phyloP scores from a whole-genome alignment of 306 rosid species.

The Trichosanthes truncata region DNA sequence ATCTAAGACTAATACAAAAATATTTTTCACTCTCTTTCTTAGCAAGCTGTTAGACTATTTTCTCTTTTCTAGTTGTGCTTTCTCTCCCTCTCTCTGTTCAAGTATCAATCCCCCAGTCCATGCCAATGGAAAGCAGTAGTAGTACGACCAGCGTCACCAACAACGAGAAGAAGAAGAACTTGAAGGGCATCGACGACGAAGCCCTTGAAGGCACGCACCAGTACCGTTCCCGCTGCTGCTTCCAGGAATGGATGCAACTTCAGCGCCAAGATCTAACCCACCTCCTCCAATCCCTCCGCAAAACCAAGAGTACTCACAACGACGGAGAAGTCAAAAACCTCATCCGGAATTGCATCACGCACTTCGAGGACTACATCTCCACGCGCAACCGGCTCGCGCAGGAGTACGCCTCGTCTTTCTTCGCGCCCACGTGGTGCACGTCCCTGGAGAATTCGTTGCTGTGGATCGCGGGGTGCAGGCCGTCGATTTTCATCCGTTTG shows the following conservation, averaged over 20 bases:
- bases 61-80: too few relatives aligned
- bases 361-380: slow-evolving; percentile 18
- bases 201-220: neutral
- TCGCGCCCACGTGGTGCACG: slow-evolving; percentile 24
- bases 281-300: slow-evolving; percentile 11
- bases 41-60: too few relatives aligned
- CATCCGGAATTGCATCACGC: neutral
- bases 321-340: neutral
- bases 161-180: neutral
- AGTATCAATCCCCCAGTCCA: neutral
- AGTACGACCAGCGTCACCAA: too few relatives aligned
- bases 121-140: neutral
- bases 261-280: slow-evolving; percentile 19
- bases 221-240: slow-evolving; percentile 18
- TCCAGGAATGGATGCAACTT: slow-evolving; percentile 29
- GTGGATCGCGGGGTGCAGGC: slow-evolving; percentile 34
- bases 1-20: too few relatives aligned
- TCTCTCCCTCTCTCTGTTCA: too few relatives aligned
- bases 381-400: slow-evolving; percentile 8
- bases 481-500: slow-evolving; percentile 24
- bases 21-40: too few relatives aligned
- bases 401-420: slow-evolving; percentile 2
- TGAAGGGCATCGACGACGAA: neutral
- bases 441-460: slow-evolving; percentile 27
- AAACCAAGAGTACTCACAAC: neutral